A percentile compares a stretch with the other conserved stretches of the same genome.
Conservation (phyloP, 2,329 filamentous ascomycete genomes). For the Sclerotinia subarctica region DNA sequence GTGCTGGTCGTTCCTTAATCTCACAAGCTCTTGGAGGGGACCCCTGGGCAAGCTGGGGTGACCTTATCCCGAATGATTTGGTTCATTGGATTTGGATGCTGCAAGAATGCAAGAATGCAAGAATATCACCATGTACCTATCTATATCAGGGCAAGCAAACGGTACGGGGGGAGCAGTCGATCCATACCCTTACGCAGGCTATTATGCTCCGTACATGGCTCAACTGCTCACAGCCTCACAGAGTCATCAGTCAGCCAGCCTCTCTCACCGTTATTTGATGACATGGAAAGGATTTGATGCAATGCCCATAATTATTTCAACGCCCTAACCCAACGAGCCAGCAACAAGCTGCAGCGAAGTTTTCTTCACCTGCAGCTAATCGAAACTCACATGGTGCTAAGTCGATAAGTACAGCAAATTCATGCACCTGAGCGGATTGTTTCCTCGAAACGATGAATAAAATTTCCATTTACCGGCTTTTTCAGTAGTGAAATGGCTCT, state of each 20-base stretch:
- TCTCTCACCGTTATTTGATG: constrained; percentile 11
- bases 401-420: constrained; percentile 6
- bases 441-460: not conserved
- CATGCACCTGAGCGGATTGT: constrained; percentile 3
- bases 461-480: not conserved
- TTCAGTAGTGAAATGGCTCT: not conserved
- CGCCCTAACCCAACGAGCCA: constrained; percentile 2
- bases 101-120: not conserved
- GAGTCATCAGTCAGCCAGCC: not conserved
- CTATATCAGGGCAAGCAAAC: not conserved
- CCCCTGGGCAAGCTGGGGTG: not conserved
- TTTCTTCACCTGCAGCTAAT: not conserved
- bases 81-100: not conserved
- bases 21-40: not conserved
- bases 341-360: constrained; percentile 2
- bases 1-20: constrained; percentile 5
- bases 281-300: not conserved
- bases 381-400: not conserved
- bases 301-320: constrained; percentile 1
- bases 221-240: not conserved
- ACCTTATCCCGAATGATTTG: not conserved
- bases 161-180: constrained; percentile 6
- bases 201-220: not conserved
- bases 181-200: not conserved
- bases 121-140: not conserved